Base-by-base conservation (phyloP, 805 yeast genomes). In the Kluyveromyces dobzhanskii region DNA sequence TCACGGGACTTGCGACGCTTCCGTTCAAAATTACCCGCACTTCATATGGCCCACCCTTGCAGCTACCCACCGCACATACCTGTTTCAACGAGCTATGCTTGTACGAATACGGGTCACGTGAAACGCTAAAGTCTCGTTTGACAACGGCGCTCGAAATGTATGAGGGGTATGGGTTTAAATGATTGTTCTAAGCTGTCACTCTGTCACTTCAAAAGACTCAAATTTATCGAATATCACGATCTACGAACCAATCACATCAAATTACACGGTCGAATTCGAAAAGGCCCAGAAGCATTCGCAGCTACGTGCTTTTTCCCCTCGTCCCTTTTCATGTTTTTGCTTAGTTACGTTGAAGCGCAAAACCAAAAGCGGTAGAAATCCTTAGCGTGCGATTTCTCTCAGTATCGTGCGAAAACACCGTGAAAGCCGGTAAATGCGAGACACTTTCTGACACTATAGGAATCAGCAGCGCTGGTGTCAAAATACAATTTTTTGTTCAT, bases 11-110 rank as follows among this genome's bases (percentile, higher is more conserved):
- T 21, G 79, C 83, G 23, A 80, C 82, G 37, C 63, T 90, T 64
- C 68, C 69, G 32, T 80, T 92, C 51, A 79, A 79, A 44, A 73
- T 90, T n/a, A 73, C 80, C 12, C 71, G 73, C 39, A 57, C 49
- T 2, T 73, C 69, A 44, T 38, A 43, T 9, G 50, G 65, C 10
- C 17, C 37, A 8, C 17, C 17, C 5, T 10, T n/a, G 5, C 64
- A 60, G 5, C 61, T 88, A 13, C 97, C 97, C 0, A 65, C 81
- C 12, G 86, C 97, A 0, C 97, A 90, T 55, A 92, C 97, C 0
- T 90, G 98, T 51, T 90, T 92, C 65, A 92, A 90, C 55, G 95
- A 90, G 64, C 56, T 90, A 17, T 81, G 90, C 40, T 48, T 92
- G 4, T 82, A 77, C 58, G 77, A 77, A 27, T 90, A 90, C 57